phyloP scores from a whole-genome alignment of 2,329 filamentous ascomycete species.

The Sporothrix humicola region DNA sequence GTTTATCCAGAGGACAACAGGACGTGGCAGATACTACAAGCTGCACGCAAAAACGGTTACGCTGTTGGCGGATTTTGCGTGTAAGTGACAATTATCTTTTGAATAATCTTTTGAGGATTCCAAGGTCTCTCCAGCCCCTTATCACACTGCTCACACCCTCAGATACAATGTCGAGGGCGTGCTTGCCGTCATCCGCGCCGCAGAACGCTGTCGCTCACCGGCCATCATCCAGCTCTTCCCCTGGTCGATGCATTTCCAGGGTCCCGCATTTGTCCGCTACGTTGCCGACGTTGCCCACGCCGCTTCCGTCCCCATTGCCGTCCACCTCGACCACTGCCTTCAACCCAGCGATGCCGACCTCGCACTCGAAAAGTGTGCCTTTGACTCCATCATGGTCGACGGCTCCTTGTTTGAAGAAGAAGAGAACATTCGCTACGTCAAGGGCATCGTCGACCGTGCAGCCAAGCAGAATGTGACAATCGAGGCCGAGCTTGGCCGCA shows the following conservation, averaged over 20 bases:
- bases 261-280: slow-evolving; percentile 49
- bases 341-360: slow-evolving; percentile 62
- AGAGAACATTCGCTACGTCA: slow-evolving; percentile 69
- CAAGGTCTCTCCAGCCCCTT: not conserved
- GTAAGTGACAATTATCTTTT: not conserved
- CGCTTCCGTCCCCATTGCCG: slow-evolving; percentile 62
- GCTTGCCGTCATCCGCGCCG: slow-evolving; percentile 69
- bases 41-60: slow-evolving; percentile 30
- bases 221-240: slow-evolving; percentile 73
- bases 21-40: slow-evolving; percentile 32
- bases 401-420: slow-evolving; percentile 75
- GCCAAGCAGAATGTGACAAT: slow-evolving; percentile 67
- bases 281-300: slow-evolving; percentile 60
- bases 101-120: not conserved
- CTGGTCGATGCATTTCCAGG: slow-evolving; percentile 62
- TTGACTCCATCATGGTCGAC: slow-evolving; percentile 78
- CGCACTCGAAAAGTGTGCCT: slow-evolving; percentile 61
- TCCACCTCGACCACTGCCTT: slow-evolving; percentile 73
- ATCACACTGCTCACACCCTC: slow-evolving; percentile 42
- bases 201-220: slow-evolving; percentile 68
- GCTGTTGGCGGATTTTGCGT: slow-evolving; percentile 24
- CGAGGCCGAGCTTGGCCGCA: slow-evolving; percentile 71
- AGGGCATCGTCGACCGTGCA: slow-evolving; percentile 65
- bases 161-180: slow-evolving; percentile 74
- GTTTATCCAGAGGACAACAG: not conserved